Conservation (phyloP, 345 rosid species). For the Noccaea bulbosa region DNA sequence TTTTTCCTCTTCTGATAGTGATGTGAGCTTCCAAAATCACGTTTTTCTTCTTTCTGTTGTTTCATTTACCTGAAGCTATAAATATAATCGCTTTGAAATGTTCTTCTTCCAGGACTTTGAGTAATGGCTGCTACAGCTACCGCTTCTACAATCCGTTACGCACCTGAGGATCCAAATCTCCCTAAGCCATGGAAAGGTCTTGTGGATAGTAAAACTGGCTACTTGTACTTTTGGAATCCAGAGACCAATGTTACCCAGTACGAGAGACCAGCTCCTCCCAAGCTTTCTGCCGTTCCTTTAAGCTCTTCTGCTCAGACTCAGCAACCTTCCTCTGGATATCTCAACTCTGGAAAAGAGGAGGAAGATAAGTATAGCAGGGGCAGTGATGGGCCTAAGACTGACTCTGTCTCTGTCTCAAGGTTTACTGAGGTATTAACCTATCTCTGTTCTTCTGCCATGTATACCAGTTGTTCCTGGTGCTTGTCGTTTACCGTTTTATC, state of each 20-base stretch:
- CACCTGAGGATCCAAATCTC: conserved; percentile 91
- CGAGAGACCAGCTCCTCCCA: conserved; percentile 70
- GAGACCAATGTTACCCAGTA: conserved; percentile 96
- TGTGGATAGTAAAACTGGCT: conserved; percentile 92
- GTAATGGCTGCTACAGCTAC: conserved; percentile 79
- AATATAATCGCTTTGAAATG: not conserved
- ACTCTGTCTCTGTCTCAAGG: conserved; percentile 53
- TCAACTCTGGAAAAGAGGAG: conserved; percentile 49
- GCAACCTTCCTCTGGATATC: conserved; percentile 54
- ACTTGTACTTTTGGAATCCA: conserved; percentile 95
- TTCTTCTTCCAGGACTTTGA: conserved; percentile 5
- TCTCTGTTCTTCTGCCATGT: no score
- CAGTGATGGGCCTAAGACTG: conserved; percentile 49
- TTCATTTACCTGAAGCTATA: not conserved
- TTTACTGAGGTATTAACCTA: conserved; percentile 54
- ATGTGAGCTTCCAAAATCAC: not conserved
- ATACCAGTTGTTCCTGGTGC: conserved; percentile 7
- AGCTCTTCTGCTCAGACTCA: conserved; percentile 71
- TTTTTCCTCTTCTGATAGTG: not conserved
- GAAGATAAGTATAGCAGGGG: conserved; percentile 57
- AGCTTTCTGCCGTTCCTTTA: conserved; percentile 48
- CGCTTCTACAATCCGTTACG: conserved; percentile 68
- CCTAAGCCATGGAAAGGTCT: conserved; percentile 99
- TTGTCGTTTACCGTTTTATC: not conserved
- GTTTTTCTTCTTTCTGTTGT: not conserved